These are phyloP conservation scores for Globisporangium apiculatum DNA, from an alignment of 352 stramenopile species.

Conservation along the genomic window DNA sequence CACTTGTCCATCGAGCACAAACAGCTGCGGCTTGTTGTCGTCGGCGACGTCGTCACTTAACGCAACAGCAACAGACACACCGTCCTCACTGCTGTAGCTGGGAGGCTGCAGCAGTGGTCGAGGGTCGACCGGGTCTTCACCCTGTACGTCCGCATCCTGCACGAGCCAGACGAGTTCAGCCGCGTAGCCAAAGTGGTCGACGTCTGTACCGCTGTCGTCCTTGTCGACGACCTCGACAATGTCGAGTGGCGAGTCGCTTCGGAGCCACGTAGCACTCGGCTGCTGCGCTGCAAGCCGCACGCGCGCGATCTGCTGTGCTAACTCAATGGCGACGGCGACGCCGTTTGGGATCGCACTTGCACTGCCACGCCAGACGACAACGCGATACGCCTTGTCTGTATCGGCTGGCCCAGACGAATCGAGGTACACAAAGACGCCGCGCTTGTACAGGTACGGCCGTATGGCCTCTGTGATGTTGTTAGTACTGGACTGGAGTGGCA, in stretches of 20 bases:
- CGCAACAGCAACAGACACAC: background rate
- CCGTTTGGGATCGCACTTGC: conserved; percentile 24
- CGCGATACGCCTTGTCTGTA: background rate
- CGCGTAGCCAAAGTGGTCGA: conserved; percentile 31
- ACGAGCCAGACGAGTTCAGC: conserved; percentile 28
- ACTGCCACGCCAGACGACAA: conserved; percentile 35
- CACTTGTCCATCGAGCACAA: conserved; percentile 22
- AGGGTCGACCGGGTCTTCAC: background rate
- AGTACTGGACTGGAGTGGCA: background rate
- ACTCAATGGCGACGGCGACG: conserved; percentile 8
- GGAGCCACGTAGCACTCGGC: conserved; percentile 15
- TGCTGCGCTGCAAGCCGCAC: conserved; percentile 15
- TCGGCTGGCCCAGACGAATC: background rate
- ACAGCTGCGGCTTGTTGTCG: conserved; percentile 20
- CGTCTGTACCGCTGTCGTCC: background rate
- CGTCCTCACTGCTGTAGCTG: background rate
- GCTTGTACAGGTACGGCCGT: conserved; percentile 20
- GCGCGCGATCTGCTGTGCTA: too few species aligned
- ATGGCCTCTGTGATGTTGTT: background rate
- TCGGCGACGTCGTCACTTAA: background rate
- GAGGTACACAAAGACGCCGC: conserved; percentile 42
- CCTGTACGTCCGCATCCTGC: background rate
- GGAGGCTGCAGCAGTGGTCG: background rate
- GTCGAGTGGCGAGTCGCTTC: background rate
- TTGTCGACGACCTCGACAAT: conserved; percentile 4